phyloP scores from a whole-genome alignment of 1,284 basidiomycete genomes.

The Thecaphora thlaspeos region DNA sequence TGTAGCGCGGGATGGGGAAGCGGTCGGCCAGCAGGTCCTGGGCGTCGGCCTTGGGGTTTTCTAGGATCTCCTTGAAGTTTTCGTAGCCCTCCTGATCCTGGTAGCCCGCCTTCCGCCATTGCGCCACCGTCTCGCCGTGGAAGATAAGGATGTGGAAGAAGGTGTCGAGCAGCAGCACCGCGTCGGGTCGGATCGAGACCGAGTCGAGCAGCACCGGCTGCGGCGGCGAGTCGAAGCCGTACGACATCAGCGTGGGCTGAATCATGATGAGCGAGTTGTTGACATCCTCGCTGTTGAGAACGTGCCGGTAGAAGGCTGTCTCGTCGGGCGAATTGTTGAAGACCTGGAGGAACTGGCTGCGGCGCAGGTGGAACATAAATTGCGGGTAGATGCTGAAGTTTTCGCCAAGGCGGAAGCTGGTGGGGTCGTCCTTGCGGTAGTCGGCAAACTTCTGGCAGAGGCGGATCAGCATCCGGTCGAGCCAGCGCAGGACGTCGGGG shows the following conservation, averaged over 20 bases:
- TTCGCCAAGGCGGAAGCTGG: slow-evolving; percentile 86
- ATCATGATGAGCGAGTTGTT: slow-evolving; percentile 99
- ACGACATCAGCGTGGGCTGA: slow-evolving; percentile 98
- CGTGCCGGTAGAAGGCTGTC: slow-evolving; percentile 97
- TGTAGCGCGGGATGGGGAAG: slow-evolving; percentile 94
- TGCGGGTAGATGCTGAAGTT: slow-evolving; percentile 99
- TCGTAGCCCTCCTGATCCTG: slow-evolving; percentile 99
- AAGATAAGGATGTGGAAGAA: slow-evolving; percentile 99
- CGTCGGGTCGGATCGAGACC: slow-evolving; percentile 94
- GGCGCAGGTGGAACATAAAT: slow-evolving; percentile 98
- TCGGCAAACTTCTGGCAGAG: slow-evolving; percentile 99
- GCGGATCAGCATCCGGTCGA: slow-evolving; percentile 97
- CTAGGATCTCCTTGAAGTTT: slow-evolving; percentile 93
- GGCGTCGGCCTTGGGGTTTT: slow-evolving; percentile 71
- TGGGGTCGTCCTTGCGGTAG: slow-evolving; percentile 96
- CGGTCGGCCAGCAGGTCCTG: slow-evolving; percentile 86
- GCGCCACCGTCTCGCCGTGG: slow-evolving; percentile 94
- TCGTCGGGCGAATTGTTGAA: slow-evolving; percentile 99
- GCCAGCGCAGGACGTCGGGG: slow-evolving; percentile 93
- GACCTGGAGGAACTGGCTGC: slow-evolving; percentile 98
- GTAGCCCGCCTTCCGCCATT: slow-evolving; percentile 99
- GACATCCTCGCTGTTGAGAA: slow-evolving; percentile 95
- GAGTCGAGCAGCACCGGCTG: slow-evolving; percentile 95
- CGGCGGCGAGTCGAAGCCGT: slow-evolving; percentile 84
- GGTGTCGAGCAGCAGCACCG: slow-evolving; percentile 95